These are phyloP conservation scores for Acer campestre DNA, from an alignment of 345 rosid species.

Conservation along the genomic window DNA sequence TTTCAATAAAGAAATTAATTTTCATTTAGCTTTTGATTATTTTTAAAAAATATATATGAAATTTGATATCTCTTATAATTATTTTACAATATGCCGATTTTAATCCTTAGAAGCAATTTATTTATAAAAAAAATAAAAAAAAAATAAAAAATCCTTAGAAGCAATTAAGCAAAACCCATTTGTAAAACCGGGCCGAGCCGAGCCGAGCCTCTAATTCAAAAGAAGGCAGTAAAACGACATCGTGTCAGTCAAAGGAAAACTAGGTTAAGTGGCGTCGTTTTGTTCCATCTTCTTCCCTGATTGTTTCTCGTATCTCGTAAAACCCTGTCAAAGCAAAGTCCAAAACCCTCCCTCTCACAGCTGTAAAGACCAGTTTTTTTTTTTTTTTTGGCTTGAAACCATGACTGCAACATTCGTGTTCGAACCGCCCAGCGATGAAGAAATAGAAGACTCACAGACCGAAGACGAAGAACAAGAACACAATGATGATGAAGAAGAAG, in stretches of 20 bases:
- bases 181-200: no score
- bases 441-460: constrained; percentile 33
- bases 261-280: not conserved
- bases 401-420: constrained; percentile 59
- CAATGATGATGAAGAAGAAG: constrained; percentile 32
- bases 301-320: not conserved
- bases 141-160: no score
- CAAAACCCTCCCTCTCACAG: not conserved
- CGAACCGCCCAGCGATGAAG: constrained; percentile 76
- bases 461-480: constrained; percentile 40
- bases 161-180: no score
- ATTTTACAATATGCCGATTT: no score
- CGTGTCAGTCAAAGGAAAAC: not conserved
- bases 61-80: no score
- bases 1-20: no score
- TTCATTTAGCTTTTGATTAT: no score
- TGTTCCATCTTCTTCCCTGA: not conserved
- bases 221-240: not conserved
- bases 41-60: no score
- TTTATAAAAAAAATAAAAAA: no score
- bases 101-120: no score
- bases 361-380: not conserved
- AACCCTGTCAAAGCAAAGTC: constrained; percentile 8
- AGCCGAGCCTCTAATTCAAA: no score
- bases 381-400: not conserved